Percentiles rank a stretch among this genome's conserved stretches.
Conservation (phyloP, 345 rosid species). For the Eucalyptus sp. region DNA sequence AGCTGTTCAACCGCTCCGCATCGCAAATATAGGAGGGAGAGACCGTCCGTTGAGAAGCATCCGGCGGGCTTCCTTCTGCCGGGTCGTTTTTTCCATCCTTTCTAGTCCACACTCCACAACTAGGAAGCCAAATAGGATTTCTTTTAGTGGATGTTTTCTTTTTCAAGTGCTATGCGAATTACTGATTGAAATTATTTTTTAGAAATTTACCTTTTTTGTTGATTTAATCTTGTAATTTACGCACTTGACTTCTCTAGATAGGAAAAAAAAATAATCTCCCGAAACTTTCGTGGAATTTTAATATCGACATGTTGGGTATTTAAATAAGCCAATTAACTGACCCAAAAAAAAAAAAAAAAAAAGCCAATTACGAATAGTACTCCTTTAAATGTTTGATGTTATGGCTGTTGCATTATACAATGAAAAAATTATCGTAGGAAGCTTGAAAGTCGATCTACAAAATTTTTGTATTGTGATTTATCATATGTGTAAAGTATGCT, state of each 20-base stretch:
- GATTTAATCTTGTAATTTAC: neutral
- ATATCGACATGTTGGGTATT: neutral
- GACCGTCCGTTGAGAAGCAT: neutral
- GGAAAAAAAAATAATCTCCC: fast-evolving
- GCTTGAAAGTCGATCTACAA: neutral
- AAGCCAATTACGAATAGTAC: neutral
- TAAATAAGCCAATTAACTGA: neutral
- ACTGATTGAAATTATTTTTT: neutral
- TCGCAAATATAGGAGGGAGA: neutral
- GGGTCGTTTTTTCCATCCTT: neutral
- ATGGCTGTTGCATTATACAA: neutral
- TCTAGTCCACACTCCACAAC: neutral
- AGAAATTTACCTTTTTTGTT: neutral
- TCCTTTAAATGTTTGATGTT: neutral
- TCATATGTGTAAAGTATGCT: neutral
- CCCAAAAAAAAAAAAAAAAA: too few species aligned
- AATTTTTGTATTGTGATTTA: neutral
- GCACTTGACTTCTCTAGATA: neutral
- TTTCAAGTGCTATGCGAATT: neutral
- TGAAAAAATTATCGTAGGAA: neutral
- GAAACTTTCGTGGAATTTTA: neutral
- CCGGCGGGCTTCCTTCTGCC: neutral
- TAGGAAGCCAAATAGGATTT: neutral
- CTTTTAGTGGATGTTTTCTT: fast-evolving
- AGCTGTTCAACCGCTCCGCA: neutral